Base-by-base conservation (phyloP, 176 grass and related monocot genomes). In the Zoysia pacifica region DNA sequence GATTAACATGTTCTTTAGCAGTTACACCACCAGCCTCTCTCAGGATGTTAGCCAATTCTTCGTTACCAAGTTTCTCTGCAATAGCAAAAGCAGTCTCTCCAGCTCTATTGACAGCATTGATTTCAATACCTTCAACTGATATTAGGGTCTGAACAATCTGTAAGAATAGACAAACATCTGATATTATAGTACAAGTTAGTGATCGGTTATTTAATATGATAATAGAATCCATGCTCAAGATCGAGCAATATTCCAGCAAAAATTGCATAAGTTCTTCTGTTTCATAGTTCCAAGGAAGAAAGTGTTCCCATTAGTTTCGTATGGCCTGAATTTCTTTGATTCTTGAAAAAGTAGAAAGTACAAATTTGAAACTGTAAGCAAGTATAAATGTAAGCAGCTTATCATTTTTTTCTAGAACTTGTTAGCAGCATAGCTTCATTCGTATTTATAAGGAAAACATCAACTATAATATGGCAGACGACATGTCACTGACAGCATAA, bases 51-150 rank as follows among this genome's bases (percentile, higher is more conserved):
- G 79, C 54, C 63, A 97, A 87, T 64, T 94, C 91, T 83, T 94
- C 91, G 14, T 83, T 88, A 54, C 81, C 82, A 68, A 69, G 77
- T 78, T 97, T 97, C 67, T 94, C 89, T 53, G 94, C 90, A 76
- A 94, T 89, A 38, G 91, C 83, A 67, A 97, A 84, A 62, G 91
- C 89, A 81, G 94, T 97, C 84, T 97, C 94, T 64, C 94, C 91
- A 18, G 94, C 79, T 84, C 42, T 97, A 82, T 97, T 97, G 54
- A 90, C 85, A 16, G 89, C 89, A 90, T 97, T 97, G 70, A 97
- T 87, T 66, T 90, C 87, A 59, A 97, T 87, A 62, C 70, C 89
- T 48, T 87, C 67, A 65, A 92, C 75, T 40, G 87, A 88, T 83
- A 94, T 77, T 80, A 97, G 77, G 59, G 89, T 86, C 75, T 77